These are phyloP conservation scores for Cercophora scortea DNA, from an alignment of 495 filamentous ascomycete species.

Conservation along the genomic window DNA sequence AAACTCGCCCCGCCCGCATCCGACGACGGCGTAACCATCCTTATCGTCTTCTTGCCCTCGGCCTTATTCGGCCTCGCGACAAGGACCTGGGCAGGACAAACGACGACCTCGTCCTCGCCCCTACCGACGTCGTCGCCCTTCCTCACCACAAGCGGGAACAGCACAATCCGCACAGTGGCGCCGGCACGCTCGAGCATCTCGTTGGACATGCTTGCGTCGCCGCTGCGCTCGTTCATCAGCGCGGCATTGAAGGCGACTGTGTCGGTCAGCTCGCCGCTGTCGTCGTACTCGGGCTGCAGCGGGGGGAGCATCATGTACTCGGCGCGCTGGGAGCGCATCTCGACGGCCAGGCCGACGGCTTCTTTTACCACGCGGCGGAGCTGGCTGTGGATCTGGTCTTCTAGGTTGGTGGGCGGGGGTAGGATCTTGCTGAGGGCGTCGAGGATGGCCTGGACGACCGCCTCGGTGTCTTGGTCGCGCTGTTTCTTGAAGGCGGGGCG, in stretches of 20 bases:
- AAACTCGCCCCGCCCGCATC: conserved; percentile 20
- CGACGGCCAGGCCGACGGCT: conserved; percentile 79
- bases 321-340: conserved; percentile 93
- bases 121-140: conserved; percentile 82
- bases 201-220: conserved; percentile 50
- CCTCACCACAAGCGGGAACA: conserved; percentile 92
- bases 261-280: conserved; percentile 75
- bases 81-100: conserved; percentile 88
- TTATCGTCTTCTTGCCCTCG: conserved; percentile 4
- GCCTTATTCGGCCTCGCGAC: conserved; percentile 33
- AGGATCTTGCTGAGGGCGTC: conserved; percentile 69
- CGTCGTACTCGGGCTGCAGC: conserved; percentile 90
- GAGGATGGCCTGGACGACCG: conserved; percentile 79
- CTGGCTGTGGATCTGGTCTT: conserved; percentile 65
- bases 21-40: conserved; percentile 17
- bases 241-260: conserved; percentile 74
- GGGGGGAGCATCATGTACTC: conserved; percentile 98
- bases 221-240: conserved; percentile 87
- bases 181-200: conserved; percentile 66
- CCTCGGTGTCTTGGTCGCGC: conserved; percentile 77
- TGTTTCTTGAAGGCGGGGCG: conserved; percentile 66
- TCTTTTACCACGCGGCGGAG: conserved; percentile 74
- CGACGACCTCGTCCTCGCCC: conserved; percentile 84
- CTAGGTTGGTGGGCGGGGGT: conserved; percentile 69
- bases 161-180: conserved; percentile 78